phyloP scores from a whole-genome alignment of 2,329 filamentous ascomycete genomes.

The Fusarium nurragi region DNA sequence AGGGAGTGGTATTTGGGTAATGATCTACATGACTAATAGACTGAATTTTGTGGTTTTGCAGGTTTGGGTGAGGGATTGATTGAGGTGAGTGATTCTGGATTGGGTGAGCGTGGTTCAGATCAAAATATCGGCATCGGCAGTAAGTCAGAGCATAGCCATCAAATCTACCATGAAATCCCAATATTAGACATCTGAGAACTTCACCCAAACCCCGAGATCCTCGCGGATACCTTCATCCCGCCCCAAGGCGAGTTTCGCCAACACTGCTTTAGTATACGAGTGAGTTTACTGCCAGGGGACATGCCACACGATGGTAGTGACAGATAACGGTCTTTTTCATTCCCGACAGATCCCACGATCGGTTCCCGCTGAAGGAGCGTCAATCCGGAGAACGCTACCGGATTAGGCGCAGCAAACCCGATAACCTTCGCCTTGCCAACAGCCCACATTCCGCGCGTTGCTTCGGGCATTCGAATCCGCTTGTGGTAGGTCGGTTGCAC shows the following conservation, averaged over 20 bases:
- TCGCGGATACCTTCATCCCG: not conserved
- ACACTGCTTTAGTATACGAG: not conserved
- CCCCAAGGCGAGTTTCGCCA: not conserved
- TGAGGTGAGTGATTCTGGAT: not conserved
- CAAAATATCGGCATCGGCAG: not conserved
- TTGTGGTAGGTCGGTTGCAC: not conserved
- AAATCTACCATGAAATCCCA: not conserved
- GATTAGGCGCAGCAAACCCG: not conserved
- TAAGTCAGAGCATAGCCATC: not conserved
- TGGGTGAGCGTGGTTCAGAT: not conserved
- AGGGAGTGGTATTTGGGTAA: not conserved
- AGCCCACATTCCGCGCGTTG: slow-evolving; percentile 12
- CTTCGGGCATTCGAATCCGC: not conserved
- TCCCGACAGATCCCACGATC: not conserved
- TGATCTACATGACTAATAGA: not conserved
- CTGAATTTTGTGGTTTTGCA: not conserved
- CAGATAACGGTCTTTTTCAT: not conserved
- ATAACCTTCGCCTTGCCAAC: not conserved
- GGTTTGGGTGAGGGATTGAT: not conserved
- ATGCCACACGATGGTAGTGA: not conserved
- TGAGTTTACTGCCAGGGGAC: not conserved
- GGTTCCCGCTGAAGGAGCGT: too few relatives aligned
- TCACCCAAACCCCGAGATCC: not conserved
- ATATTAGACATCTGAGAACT: too few relatives aligned
- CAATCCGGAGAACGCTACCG: not conserved